Evolutionary conservation across 2,329 filamentous ascomycete genomes (phyloP), one percentile per base, ranked within the genome.

Genomic region (Pseudogymnoascus sp.): DNA sequence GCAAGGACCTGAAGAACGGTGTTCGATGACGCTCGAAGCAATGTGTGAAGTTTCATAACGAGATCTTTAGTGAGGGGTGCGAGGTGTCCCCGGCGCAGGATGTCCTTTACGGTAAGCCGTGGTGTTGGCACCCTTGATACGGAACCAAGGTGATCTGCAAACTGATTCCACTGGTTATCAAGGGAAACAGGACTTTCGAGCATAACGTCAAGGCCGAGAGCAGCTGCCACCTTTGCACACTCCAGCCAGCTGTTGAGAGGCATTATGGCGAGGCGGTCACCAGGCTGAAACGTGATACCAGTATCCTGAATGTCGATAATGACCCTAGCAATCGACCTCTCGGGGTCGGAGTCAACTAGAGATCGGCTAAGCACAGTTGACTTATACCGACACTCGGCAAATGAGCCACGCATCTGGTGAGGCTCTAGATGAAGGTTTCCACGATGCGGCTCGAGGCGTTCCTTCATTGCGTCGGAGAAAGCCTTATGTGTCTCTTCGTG

Each of bases 211-310:
- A 83, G 72, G 0, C 81, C 80, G 1, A 83, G 73, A 0, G 80
- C 80, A 0, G 80, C 77, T 2, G 78, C 80, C 8, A 83, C 78
- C 65, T 83, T 83, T 16, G 80, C 80, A 60, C 79, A 81, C 66
- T 83, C 81, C 7, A 78, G 76, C 81, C 80, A 83, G 62, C 74
- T 76, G 62, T 83, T 83, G 14, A 83, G 74, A 0, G 80, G 80
- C 80, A 83, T 83, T 2, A 83, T 72, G 0, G 80, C 80, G 5
- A 83, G 74, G 4, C 80, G 75, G 61, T 83, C 81, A 0, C 81
- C 81, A 0, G 81, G 80, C 59, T 78, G 74, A 62, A 81, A 83
- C 0, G 80, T 82, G 49, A 83, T 79, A 0, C 80, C 80, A 0
- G 80, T 81, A 58, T 83, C 76, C 16, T 78, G 76, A 1, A 83